Evolutionary conservation across 1,139 yeast species (phyloP), one percentile per base, ranked within the genome.

Genomic region (Sugiyamaella xylanicola): DNA sequence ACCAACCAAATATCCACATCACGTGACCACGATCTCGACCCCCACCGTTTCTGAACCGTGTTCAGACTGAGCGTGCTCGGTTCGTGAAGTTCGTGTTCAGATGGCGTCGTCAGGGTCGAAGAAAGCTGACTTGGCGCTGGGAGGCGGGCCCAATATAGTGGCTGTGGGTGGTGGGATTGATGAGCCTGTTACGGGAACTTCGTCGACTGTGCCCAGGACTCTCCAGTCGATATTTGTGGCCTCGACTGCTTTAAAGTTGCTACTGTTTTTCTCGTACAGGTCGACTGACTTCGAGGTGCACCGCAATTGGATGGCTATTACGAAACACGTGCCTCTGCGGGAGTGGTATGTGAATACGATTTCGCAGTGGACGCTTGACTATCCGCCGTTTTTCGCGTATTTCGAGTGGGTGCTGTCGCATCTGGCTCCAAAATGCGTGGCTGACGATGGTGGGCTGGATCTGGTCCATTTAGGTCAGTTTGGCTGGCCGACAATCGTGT

Each of bases 251-350:
- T 70, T 85, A 45, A 86, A 86, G 61, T 70, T 83, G 15, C 73
- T 86, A 40, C 72, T 75, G 36, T 71, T 71, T 54, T 71, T 73
- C 5, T 75, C 77, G 1, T 75, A 75, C 68, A 88, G 85, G 64
- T 87, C 96, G 1, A 93, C 99, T 0, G 99, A 95, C 69, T 93
- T 95, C 66, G 99, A 93, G 68, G 99, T 95, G 15, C 99, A 93
- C 71, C 77, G 99, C 58, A 93, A 93, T 69, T 93, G 99, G 99
- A 78, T 93, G 43, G 96, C 99, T 0, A 85, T 93, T 48, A 93
- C 99, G 2, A 74, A 84, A 64, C 79, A 79, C n/a, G 72, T 92
- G 36, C 98, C 98, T 0, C 55, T 92, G 15, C 74, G 74, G 11
- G 70, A 86, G 56, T 93, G 99, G 99, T 93, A 93, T 68, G 70